A percentile compares a stretch with the other conserved stretches of the same genome.
phyloP scores from a whole-genome alignment of 164 flowering plant species.

The Annona cherimola region DNA sequence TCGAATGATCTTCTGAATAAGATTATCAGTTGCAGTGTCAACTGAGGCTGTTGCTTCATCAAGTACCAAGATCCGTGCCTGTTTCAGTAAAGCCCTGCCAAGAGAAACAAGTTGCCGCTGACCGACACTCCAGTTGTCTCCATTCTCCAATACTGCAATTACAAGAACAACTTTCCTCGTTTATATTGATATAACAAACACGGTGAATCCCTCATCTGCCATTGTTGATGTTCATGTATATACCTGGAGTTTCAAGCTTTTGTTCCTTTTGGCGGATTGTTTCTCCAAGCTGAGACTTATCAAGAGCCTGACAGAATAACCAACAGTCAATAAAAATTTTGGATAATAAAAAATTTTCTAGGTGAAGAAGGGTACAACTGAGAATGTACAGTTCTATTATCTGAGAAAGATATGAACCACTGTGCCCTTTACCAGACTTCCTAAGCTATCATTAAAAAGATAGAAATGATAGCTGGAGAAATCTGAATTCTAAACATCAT shows the following conservation, averaged over 20 bases:
- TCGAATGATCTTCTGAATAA: constrained; percentile 85
- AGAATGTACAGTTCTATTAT: too few relatives aligned
- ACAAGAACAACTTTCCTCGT: not conserved
- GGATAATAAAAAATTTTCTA: too few relatives aligned
- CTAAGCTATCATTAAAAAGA: too few relatives aligned
- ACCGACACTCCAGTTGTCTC: constrained; percentile 99
- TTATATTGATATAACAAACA: constrained; percentile 1
- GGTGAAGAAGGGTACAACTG: too few relatives aligned
- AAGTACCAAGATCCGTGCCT: constrained; percentile 84
- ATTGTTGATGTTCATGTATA: not conserved
- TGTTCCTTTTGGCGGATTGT: constrained; percentile 67
- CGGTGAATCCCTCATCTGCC: not conserved
- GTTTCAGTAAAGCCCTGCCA: constrained; percentile 88
- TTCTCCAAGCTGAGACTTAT: constrained; percentile 90
- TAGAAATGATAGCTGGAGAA: too few relatives aligned
- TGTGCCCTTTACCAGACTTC: too few relatives aligned
- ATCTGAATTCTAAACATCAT: too few relatives aligned
- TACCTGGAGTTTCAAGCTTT: constrained; percentile 89
- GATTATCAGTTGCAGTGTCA: constrained; percentile 92
- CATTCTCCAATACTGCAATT: constrained; percentile 80
- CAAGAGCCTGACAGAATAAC: constrained; percentile 64
- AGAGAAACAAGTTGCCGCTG: constrained; percentile 93
- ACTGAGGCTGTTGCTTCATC: constrained; percentile 99
- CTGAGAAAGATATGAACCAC: too few relatives aligned
- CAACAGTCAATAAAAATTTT: not conserved